Evolutionary conservation across 371 early-diverging fungal genomes (phyloP).

Genomic region (Rhizomucor miehei): DNA sequence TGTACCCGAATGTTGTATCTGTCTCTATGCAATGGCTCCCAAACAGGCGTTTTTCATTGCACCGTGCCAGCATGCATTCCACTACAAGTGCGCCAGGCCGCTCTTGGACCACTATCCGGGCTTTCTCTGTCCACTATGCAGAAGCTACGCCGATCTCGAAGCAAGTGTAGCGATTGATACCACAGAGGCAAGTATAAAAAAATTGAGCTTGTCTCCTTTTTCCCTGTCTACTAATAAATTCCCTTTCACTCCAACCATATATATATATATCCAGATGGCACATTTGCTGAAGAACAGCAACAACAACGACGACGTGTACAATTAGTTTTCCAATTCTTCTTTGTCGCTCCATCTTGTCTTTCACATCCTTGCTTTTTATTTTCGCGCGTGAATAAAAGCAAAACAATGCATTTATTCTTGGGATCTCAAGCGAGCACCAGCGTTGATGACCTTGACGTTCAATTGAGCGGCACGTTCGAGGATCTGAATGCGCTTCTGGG

Average conservation of each 20-base stretch:
- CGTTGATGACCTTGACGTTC: slow-evolving; percentile 96
- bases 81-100: neutral
- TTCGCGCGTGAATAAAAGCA: neutral
- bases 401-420: slow-evolving; percentile 60
- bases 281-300: neutral
- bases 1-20: neutral
- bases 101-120: neutral
- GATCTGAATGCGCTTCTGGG: slow-evolving; percentile 95
- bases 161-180: neutral
- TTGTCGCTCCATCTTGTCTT: neutral
- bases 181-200: neutral
- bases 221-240: neutral
- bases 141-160: neutral
- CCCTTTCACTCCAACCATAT: neutral
- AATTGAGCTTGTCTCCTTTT: neutral
- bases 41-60: neutral
- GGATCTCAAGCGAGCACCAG: slow-evolving; percentile 88
- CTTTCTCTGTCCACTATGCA: neutral
- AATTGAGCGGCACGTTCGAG: slow-evolving; percentile 96
- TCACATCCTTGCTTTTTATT: slow-evolving; percentile 2
- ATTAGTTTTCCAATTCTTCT: neutral
- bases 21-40: neutral
- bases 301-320: neutral
- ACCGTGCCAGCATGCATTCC: neutral
- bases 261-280: no score